Evolutionary conservation across 2,329 filamentous ascomycete genomes (phyloP), one percentile per base, ranked within the genome.

Genomic region (Fusarium scirpi): DNA sequence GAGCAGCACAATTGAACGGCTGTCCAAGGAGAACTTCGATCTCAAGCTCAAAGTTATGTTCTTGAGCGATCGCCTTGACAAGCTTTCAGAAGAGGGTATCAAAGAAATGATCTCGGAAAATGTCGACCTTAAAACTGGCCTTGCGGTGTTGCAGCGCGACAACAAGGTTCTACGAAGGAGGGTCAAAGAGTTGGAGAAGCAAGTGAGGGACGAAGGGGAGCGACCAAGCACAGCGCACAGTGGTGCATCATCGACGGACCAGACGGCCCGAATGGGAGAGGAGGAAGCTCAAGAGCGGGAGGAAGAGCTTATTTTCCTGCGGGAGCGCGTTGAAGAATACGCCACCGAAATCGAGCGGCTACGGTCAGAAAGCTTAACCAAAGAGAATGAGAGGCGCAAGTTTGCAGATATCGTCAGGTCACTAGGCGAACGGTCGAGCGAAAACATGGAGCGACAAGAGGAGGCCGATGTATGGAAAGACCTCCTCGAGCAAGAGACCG

Each of bases 61-160:
- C 77, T 87, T 99, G 51, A 97, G 95, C 76, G 93, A 98, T 79
- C 92, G 95, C 3, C 84, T 99, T 22, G 94, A 97, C 80, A 96
- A 95, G 77, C 88, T 97, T 44, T 98, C 94, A 3, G 95, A 98
- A 78, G 95, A 98, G 81, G 94, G 94, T 69, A 91, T 99, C 78
- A 97, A 97, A 82, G 95, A 98, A 79, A 97, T 98, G 91, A 97
- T 98, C 74, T 94, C 94, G 46, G 95, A 98, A 80, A 99, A 98
- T 75, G 95, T 98, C 7, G 94, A 98, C 78, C 87, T 98, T 51
- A 96, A 97, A 80, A 97, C 95, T 0, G 93, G 93, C 65, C 88
- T 98, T 46, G 90, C 95, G 6, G 93, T 96, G 38, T 86, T 96
- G 62, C 94, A 97, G 79, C 93, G 97, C 70, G 96, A 99, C 76